These are phyloP conservation scores for Marchantia paleacea DNA, from an alignment of 225 moss, liverwort and hornwort species.

Conservation along the genomic window DNA sequence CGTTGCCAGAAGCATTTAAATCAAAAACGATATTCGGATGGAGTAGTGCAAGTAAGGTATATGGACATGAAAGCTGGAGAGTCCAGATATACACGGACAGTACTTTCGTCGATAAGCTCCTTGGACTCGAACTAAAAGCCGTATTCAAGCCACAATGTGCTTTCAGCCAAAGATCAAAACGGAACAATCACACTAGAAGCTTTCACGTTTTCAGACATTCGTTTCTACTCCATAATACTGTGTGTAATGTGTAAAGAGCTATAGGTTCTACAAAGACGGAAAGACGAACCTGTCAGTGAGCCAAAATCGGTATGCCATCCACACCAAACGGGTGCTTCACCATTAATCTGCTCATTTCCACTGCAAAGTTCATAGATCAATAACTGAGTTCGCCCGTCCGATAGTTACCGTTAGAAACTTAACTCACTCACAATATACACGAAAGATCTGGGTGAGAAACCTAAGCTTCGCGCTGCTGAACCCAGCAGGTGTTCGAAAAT, in stretches of 20 bases:
- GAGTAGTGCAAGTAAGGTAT: not conserved
- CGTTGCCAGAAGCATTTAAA: too few relatives aligned
- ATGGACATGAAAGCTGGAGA: not conserved
- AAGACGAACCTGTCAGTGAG: constrained; percentile 71
- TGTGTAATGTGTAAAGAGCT: not conserved
- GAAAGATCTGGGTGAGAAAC: not conserved
- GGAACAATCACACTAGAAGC: not conserved
- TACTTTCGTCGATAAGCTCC: not conserved
- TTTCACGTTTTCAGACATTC: not conserved
- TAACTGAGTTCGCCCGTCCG: not conserved
- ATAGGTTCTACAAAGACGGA: not conserved
- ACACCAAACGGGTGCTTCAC: constrained; percentile 77
- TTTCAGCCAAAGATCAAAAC: not conserved
- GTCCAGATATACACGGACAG: not conserved
- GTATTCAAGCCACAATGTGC: not conserved
- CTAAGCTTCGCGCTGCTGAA: not conserved
- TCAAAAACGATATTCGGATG: not conserved
- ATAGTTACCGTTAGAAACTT: not conserved
- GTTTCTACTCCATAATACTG: not conserved
- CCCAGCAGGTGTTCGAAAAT: not conserved
- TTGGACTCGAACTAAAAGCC: not conserved
- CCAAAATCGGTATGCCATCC: constrained; percentile 99
- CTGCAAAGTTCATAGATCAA: not conserved
- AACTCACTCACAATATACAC: not conserved
- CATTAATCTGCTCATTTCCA: constrained; percentile 25